These are phyloP conservation scores for Salinomyces thailandicus DNA, from an alignment of 2,329 filamentous ascomycete genomes.

Conservation along the genomic window DNA sequence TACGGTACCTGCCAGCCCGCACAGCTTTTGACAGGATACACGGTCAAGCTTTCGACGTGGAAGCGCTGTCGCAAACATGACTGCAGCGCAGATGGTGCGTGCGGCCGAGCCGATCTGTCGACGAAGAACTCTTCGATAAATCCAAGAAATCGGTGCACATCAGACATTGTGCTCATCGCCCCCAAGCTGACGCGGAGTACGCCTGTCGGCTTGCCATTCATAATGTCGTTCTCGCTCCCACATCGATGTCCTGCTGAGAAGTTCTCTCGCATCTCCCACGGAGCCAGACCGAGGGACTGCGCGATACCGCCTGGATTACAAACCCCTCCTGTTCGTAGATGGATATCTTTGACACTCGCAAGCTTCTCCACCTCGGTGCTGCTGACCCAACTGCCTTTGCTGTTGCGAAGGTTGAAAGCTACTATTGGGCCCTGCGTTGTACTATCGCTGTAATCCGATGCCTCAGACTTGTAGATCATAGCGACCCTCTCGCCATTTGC, in stretches of 20 bases:
- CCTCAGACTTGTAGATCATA: slow-evolving; percentile 45
- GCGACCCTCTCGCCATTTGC: slow-evolving; percentile 57
- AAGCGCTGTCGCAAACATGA: slow-evolving; percentile 21
- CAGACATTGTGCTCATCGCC: slow-evolving; percentile 71
- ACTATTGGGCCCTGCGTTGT: slow-evolving; percentile 60
- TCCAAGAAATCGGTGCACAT: slow-evolving; percentile 58
- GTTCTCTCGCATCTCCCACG: slow-evolving; percentile 74
- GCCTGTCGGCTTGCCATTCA: slow-evolving; percentile 77
- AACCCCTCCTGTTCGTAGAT: slow-evolving; percentile 76
- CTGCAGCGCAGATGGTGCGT: too few relatives aligned
- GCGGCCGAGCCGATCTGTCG: too few relatives aligned
- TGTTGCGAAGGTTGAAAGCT: slow-evolving; percentile 70
- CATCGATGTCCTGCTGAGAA: slow-evolving; percentile 79
- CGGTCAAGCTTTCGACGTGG: slow-evolving; percentile 40
- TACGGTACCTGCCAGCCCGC: slow-evolving; percentile 62
- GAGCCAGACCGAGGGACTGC: slow-evolving; percentile 57
- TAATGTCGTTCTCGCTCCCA: slow-evolving; percentile 69
- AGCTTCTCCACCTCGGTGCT: slow-evolving; percentile 82
- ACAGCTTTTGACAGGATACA: slow-evolving; percentile 95
- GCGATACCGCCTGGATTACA: slow-evolving; percentile 89
- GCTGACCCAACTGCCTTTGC: slow-evolving; percentile 62
- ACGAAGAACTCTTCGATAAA: slow-evolving; percentile 27
- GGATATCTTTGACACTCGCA: slow-evolving; percentile 64
- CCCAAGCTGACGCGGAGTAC: slow-evolving; percentile 78
- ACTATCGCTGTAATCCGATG: slow-evolving; percentile 9